Evolutionary conservation across 805 yeast genomes (phyloP), one percentile per base, ranked within the genome.

Genomic region (Schwanniomyces occidentalis): DNA sequence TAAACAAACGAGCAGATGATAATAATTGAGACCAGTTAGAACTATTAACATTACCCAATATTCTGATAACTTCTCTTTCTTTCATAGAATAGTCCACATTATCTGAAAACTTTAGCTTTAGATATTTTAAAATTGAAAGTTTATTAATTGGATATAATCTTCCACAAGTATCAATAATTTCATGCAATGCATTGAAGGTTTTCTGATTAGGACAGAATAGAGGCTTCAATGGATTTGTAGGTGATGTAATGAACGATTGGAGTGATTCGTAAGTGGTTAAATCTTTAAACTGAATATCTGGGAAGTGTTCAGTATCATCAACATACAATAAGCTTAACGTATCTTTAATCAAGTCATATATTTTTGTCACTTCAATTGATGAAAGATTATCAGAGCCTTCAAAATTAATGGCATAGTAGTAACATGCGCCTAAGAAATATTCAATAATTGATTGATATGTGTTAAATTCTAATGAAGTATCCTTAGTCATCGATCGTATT

Each of bases 111-210:
- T 57, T 59, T 25, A 58, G 46, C 9, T 42, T 29, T 27, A 67
- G 44, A 35, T 46, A 67, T 18, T 54, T 51, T 4, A 33, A 34
- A n/a, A 67, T 47, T 1, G 68, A 56, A n/a, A 63, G 48, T 22
- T 58, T 61, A 30, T 58, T 63, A 24, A 60, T 52, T 1, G 69
- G 61, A 32, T 54, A 64, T 15, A 68, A 48, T 26, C 48, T 50
- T 24, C 56, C 56, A 41, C 71, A 65, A 1, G 60, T 55, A 5
- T 49, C 45, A 4, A 63, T 40, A 12, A 47, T 45, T 13, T 52
- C 41, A 5, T 49, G 45, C 18, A 63, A 41, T 3, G 37, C 30
- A 1, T 39, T 33, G 1, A 58, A 20, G 6, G 47, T 41, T 12
- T 38, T 44, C 14, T 43, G 45, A 9, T 39, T 40, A 2, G 57